These are phyloP conservation scores for Mycena alexandri DNA, from an alignment of 768 basidiomycete genomes.

Conservation along the genomic window DNA sequence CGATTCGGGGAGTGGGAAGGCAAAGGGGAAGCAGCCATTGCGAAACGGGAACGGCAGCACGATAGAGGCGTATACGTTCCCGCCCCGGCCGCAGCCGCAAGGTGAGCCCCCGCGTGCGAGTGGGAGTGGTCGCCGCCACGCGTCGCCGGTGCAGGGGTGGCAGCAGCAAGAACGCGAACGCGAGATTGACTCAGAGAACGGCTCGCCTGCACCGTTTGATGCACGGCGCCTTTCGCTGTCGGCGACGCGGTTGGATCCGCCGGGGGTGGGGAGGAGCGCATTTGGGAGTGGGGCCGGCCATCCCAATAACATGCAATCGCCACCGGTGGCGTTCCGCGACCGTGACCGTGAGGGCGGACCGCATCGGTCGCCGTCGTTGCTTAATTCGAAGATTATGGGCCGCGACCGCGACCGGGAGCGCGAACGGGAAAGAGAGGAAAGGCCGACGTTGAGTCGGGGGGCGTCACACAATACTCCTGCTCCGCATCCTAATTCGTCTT, in stretches of 20 bases:
- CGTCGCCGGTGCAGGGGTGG: constrained; percentile 56
- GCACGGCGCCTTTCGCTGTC: constrained; percentile 63
- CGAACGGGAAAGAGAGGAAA: constrained; percentile 33
- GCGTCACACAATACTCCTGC: constrained; percentile 8
- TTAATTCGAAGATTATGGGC: constrained; percentile 23
- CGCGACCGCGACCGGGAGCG: constrained; percentile 31
- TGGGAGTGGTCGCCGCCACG: constrained; percentile 51
- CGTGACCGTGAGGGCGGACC: not conserved
- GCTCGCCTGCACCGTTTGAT: constrained; percentile 65
- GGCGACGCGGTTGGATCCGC: constrained; percentile 63
- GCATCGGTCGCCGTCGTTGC: constrained; percentile 37
- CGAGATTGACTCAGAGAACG: constrained; percentile 53
- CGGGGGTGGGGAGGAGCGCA: constrained; percentile 46
- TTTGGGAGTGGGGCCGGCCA: constrained; percentile 42
- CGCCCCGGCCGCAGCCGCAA: constrained; percentile 47
- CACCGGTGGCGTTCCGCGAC: constrained; percentile 51
- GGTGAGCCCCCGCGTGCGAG: constrained; percentile 46
- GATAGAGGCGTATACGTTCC: constrained; percentile 62
- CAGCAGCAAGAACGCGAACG: constrained; percentile 57
- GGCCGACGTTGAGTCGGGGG: constrained; percentile 29
- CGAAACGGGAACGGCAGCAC: constrained; percentile 53
- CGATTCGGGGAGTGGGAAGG: constrained; percentile 40
- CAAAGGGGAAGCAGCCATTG: constrained; percentile 49
- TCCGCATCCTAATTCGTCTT: not conserved
- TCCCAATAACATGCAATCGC: constrained; percentile 46